Evolutionary conservation across 495 filamentous ascomycete genomes (phyloP).

Genomic region (Trichoderma orchidacearum): DNA sequence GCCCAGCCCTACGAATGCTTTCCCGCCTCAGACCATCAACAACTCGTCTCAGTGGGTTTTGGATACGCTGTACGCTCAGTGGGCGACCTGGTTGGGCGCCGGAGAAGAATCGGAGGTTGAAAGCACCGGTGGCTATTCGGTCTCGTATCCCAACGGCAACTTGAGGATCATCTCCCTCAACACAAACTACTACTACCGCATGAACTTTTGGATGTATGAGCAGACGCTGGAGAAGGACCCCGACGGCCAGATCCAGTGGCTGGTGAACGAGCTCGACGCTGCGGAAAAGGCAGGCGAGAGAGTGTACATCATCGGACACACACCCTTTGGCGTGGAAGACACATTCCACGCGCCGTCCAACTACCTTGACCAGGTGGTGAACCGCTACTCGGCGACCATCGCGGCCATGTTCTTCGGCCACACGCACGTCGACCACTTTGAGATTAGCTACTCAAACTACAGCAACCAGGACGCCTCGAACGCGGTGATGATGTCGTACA

Average conservation of each 20-base stretch:
- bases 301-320: conserved; percentile 41
- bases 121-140: conserved; percentile 37
- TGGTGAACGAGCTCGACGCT: conserved; percentile 33
- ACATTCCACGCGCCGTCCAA: conserved; percentile 37
- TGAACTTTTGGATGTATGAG: conserved; percentile 40
- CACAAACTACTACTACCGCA: conserved; percentile 42
- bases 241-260: conserved; percentile 31
- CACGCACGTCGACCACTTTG: conserved; percentile 42
- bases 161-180: conserved; percentile 44
- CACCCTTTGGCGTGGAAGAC: conserved; percentile 32
- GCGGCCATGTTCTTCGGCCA: conserved; percentile 44
- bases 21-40: conserved; percentile 21
- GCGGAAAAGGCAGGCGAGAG: conserved; percentile 36
- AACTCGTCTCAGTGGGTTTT: conserved; percentile 37
- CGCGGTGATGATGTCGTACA: conserved; percentile 33
- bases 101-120: conserved; percentile 15
- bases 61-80: conserved; percentile 29
- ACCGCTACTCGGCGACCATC: conserved; percentile 38
- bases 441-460: conserved; percentile 38
- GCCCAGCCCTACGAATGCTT: conserved; percentile 35
- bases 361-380: conserved; percentile 40
- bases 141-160: conserved; percentile 21
- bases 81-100: conserved; percentile 30
- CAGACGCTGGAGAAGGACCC: conserved; percentile 36
- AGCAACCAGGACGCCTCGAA: conserved; percentile 13